Evolutionary conservation across 2,329 filamentous ascomycete species (phyloP), one percentile per base, ranked within the genome.

Genomic region (Alternaria sp.): DNA sequence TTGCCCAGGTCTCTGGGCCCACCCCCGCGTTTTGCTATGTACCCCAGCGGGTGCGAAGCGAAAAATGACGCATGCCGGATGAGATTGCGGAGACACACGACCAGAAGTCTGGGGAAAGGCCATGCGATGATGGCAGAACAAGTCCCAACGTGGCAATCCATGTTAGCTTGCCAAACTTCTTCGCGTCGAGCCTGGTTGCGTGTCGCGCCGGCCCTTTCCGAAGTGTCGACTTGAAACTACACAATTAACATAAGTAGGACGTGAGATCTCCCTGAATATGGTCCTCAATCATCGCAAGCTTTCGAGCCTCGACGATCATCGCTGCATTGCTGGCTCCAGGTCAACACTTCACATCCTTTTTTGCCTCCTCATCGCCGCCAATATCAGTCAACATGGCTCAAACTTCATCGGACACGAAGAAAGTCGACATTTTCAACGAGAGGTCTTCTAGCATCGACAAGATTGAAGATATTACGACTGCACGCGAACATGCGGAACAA

Each of bases 391-490:
- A 25, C 20, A 49, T 49, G 46, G 46, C 46, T 49, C 46, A 49
- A 16, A 34, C 34, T 30, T 4, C 18, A 11, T 22, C 25, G 45
- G 28, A 48, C 14, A 60, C 67, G 11, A 68, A 72, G 61, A 62
- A 62, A 46, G 14, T 32, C 16, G 56, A 59, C 14, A 12, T 52
- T 11, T 43, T 32, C 30, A 49, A 49, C 12, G 30, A 36, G 65
- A 72, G 57, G 62, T 65, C 50, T 49, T 64, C 27, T 53, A 55
- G 30, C 40, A 27, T 56, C 54, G n/a, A 57, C 56, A 64, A 70
- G 48, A 71, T 74, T 46, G 72, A 74, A 40, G 65, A 72, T 18
- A 55, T 71, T 46, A 58, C 66, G 10, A 65, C 59, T 20, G 62
- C 55, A 5, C 48, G 56, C 32, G 64, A 66, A 40, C 56, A 69